These are phyloP conservation scores for Beta lomatogona DNA, from an alignment of 179 eudicot species.

Conservation along the genomic window DNA sequence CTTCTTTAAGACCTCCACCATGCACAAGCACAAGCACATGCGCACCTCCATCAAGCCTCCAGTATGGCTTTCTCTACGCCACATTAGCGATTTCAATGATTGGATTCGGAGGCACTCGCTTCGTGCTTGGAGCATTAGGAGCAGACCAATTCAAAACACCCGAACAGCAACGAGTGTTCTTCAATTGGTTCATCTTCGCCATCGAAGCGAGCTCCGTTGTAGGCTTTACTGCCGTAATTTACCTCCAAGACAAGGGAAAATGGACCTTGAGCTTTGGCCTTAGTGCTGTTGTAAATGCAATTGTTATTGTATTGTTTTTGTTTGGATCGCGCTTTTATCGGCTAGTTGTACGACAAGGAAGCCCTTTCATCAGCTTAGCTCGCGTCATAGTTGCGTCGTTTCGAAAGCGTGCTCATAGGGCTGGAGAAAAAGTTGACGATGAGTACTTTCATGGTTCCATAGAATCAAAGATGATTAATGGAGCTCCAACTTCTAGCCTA, in stretches of 20 bases:
- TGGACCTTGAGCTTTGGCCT: slow-evolving; percentile 48
- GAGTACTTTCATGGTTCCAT: slow-evolving; percentile 24
- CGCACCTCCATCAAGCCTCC: slow-evolving; percentile 28
- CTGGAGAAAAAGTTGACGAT: neutral
- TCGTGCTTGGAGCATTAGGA: slow-evolving; percentile 34
- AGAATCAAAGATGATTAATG: neutral
- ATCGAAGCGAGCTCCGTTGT: slow-evolving; percentile 26
- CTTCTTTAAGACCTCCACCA: slow-evolving; percentile 32
- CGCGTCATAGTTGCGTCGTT: slow-evolving; percentile 35
- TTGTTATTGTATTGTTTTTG: slow-evolving; percentile 40
- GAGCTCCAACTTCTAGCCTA: slow-evolving; percentile 27
- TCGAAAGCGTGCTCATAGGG: slow-evolving; percentile 17
- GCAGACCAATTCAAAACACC: slow-evolving; percentile 33
- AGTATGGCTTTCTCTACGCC: slow-evolving; percentile 31
- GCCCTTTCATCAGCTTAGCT: slow-evolving; percentile 39
- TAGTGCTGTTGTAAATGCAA: slow-evolving; percentile 24
- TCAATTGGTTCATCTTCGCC: slow-evolving; percentile 42
- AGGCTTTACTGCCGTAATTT: slow-evolving; percentile 37
- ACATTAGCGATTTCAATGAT: slow-evolving; percentile 30
- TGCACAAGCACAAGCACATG: slow-evolving; percentile 28
- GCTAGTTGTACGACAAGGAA: slow-evolving; percentile 36
- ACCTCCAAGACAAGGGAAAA: slow-evolving; percentile 47
- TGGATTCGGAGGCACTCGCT: slow-evolving; percentile 41
- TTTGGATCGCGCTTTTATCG: slow-evolving; percentile 40
- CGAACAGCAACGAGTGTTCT: slow-evolving; percentile 29